Percentiles rank a stretch among this genome's conserved stretches.
Evolutionary conservation across 768 basidiomycete genomes (phyloP).

Genomic region (Trametes villosa): DNA sequence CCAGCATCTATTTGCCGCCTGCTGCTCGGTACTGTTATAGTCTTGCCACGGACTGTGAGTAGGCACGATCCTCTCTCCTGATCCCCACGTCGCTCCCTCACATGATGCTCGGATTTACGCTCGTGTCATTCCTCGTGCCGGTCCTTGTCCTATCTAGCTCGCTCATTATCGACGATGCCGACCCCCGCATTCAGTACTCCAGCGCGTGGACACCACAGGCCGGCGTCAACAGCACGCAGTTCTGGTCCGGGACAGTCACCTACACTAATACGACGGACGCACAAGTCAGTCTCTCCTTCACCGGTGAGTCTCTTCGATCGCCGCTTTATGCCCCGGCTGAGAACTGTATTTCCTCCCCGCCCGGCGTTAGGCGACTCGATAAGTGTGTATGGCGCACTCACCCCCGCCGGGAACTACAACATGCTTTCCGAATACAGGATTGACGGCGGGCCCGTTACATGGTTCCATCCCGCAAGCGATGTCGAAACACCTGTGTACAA

Average conservation of each 20-base stretch:
- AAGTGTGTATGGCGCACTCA: neutral
- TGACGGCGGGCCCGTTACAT: neutral
- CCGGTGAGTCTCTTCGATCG: neutral
- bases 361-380: conserved; percentile 2
- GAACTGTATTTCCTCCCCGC: too few species aligned
- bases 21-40: too few species aligned
- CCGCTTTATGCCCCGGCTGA: too few species aligned
- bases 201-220: neutral
- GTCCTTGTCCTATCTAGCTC: too few species aligned
- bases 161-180: conserved; percentile 3
- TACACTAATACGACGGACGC: neutral
- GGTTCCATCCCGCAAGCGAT: neutral
- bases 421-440: conserved; percentile 1
- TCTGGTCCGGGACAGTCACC: neutral
- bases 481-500: neutral
- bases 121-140: too few species aligned
- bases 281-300: neutral
- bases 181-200: neutral
- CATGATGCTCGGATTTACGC: too few species aligned
- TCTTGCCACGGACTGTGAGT: too few species aligned
- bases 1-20: too few species aligned
- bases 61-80: too few species aligned
- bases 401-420: neutral
- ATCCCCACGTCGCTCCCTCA: too few species aligned
- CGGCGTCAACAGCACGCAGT: neutral